These are phyloP conservation scores for Candida ficus DNA, from an alignment of 805 yeast genomes.

Conservation along the genomic window DNA sequence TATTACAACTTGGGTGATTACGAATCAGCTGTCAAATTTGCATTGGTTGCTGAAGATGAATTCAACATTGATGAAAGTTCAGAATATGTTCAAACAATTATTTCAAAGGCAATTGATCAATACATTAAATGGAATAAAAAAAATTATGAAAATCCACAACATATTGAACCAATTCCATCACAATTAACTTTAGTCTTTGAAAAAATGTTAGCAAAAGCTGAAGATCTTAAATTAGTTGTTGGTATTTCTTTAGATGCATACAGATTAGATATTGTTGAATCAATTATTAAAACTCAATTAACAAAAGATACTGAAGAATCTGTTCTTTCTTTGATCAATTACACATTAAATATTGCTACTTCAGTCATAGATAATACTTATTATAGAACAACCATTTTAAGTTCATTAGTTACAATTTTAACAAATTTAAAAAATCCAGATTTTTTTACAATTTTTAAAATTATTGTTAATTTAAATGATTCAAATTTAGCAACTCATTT, in stretches of 20 bases:
- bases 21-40: slow-evolving; percentile 83
- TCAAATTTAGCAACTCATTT: slow-evolving; percentile 60
- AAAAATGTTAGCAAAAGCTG: slow-evolving; percentile 79
- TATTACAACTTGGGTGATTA: slow-evolving; percentile 91
- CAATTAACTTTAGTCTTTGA: slow-evolving; percentile 71
- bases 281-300: slow-evolving; percentile 41
- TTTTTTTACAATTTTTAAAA: slow-evolving; percentile 77
- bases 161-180: slow-evolving; percentile 40
- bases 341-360: slow-evolving; percentile 70
- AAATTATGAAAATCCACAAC: slow-evolving; percentile 31
- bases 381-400: slow-evolving; percentile 63
- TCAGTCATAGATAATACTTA: slow-evolving; percentile 57
- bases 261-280: slow-evolving; percentile 74
- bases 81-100: slow-evolving; percentile 91
- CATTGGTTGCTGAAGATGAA: slow-evolving; percentile 75
- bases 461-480: slow-evolving; percentile 85
- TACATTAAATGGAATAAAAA: slow-evolving; percentile 64
- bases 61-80: slow-evolving; percentile 70
- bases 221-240: slow-evolving; percentile 74
- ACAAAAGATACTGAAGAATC: slow-evolving; percentile 43
- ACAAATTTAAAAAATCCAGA: slow-evolving; percentile 62
- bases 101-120: slow-evolving; percentile 84
- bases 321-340: slow-evolving; percentile 55
- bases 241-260: slow-evolving; percentile 89
- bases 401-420: slow-evolving; percentile 55